Percentiles rank a stretch among this genome's conserved stretches.
Conservation (phyloP, 2,329 filamentous ascomycete genomes). For the Magnaporthiopsis rhizophila region DNA sequence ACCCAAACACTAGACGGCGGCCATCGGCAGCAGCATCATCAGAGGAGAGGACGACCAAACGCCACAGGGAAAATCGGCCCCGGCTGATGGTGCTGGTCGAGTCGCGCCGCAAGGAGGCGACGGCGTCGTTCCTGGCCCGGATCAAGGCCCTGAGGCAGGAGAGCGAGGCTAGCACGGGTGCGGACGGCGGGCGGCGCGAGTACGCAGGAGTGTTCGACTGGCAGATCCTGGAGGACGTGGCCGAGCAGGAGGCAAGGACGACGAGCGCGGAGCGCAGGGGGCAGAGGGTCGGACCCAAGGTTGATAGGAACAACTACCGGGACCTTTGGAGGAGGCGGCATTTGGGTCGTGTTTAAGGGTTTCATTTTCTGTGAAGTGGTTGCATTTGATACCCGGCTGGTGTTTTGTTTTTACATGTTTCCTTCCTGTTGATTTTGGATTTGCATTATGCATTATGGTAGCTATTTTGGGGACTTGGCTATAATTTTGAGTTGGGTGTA, state of each 20-base stretch:
- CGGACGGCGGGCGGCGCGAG: conserved; percentile 17
- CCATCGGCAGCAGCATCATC: too few relatives aligned
- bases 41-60: too few relatives aligned
- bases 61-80: background rate
- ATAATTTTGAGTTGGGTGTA: too few relatives aligned
- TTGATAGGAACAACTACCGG: background rate
- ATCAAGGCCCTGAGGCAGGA: conserved; percentile 14
- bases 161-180: background rate
- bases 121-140: conserved; percentile 20
- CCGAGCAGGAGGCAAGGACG: conserved; percentile 16
- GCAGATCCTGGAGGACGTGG: conserved; percentile 24
- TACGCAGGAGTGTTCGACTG: conserved; percentile 29
- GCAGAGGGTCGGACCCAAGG: background rate
- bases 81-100: conserved; percentile 25
- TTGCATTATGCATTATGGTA: background rate
- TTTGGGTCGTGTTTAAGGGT: background rate
- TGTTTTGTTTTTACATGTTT: background rate
- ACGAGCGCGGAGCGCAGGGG: background rate
- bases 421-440: background rate
- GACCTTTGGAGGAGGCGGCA: conserved; percentile 5
- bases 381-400: background rate
- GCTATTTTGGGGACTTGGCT: background rate
- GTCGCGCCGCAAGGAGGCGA: conserved; percentile 18
- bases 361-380: background rate
- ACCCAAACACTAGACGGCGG: too few relatives aligned